A percentile compares a stretch with the other conserved stretches of the same genome.
Conservation (phyloP, 2,329 filamentous ascomycete genomes). For the Trichoderma breve region DNA sequence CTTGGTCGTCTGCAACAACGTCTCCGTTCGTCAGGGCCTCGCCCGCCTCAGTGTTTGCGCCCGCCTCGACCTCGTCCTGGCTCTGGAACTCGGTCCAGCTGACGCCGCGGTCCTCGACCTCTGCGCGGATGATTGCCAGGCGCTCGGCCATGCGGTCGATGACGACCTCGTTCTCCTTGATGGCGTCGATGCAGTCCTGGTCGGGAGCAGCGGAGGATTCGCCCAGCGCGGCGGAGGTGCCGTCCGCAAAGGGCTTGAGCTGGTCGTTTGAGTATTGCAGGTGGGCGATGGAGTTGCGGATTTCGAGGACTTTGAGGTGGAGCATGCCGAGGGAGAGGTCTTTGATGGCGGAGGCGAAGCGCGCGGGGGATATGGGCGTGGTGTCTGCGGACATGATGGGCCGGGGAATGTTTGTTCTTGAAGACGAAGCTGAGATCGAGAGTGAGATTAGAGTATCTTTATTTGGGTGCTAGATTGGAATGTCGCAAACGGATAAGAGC, state of each 20-base stretch:
- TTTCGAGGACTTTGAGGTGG: conserved; percentile 71
- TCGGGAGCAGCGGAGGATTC: conserved; percentile 45
- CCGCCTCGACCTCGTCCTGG: conserved; percentile 38
- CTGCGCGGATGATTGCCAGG: conserved; percentile 60
- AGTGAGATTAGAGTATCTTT: background rate
- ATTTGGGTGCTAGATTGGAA: background rate
- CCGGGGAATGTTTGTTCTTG: too few relatives aligned
- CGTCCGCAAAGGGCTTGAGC: conserved; percentile 65
- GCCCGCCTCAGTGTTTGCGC: conserved; percentile 27
- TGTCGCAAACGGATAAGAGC: background rate
- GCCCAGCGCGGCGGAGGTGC: conserved; percentile 36
- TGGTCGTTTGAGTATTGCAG: conserved; percentile 72
- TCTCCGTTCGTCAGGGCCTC: conserved; percentile 3
- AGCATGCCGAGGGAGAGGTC: conserved; percentile 65
- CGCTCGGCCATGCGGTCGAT: conserved; percentile 66
- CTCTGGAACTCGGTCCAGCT: conserved; percentile 57
- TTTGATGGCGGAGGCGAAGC: conserved; percentile 66
- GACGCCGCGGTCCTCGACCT: conserved; percentile 60
- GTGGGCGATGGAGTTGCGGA: conserved; percentile 72
- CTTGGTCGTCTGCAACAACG: background rate
- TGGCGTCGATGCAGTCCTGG: conserved; percentile 70
- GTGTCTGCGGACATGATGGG: conserved; percentile 59
- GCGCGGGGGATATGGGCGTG: conserved; percentile 57
- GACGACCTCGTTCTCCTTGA: conserved; percentile 67
- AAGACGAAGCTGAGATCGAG: background rate